These are phyloP conservation scores for Fusarium anguioides DNA, from an alignment of 2,329 filamentous ascomycete genomes.

Conservation along the genomic window DNA sequence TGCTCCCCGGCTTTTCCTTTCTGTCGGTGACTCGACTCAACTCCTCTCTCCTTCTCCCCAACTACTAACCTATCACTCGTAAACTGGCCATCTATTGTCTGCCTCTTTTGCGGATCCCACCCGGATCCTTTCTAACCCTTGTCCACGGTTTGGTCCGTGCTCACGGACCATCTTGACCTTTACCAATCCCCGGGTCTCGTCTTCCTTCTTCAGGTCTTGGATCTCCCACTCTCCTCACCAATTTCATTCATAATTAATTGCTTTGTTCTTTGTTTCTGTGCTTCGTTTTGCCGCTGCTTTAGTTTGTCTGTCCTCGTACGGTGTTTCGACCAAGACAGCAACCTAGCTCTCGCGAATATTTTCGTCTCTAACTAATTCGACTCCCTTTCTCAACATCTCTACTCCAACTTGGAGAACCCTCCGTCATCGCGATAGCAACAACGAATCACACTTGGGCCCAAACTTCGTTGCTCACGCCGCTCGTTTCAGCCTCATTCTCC, in stretches of 20 bases:
- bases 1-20: background rate
- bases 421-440: conserved; percentile 9
- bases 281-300: background rate
- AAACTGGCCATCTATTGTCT: conserved; percentile 4
- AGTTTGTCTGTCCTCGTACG: background rate
- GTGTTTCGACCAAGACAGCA: background rate
- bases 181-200: conserved; percentile 36
- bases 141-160: conserved; percentile 28
- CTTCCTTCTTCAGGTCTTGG: conserved; percentile 21
- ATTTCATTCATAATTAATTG: conserved; percentile 26
- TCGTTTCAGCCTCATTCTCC: conserved; percentile 27
- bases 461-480: conserved; percentile 29
- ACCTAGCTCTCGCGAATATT: background rate
- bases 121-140: conserved; percentile 18
- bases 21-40: background rate
- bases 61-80: background rate
- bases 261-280: conserved; percentile 15
- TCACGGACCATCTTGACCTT: conserved; percentile 23
- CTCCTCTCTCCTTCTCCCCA: background rate
- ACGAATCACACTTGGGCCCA: conserved; percentile 5
- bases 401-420: background rate
- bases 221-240: conserved; percentile 27
- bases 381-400: background rate
- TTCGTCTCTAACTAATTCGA: background rate
- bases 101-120: background rate